Evolutionary conservation across 192 early-diverging fungal genomes (phyloP).

Genomic region (Mortierella antarctica): DNA sequence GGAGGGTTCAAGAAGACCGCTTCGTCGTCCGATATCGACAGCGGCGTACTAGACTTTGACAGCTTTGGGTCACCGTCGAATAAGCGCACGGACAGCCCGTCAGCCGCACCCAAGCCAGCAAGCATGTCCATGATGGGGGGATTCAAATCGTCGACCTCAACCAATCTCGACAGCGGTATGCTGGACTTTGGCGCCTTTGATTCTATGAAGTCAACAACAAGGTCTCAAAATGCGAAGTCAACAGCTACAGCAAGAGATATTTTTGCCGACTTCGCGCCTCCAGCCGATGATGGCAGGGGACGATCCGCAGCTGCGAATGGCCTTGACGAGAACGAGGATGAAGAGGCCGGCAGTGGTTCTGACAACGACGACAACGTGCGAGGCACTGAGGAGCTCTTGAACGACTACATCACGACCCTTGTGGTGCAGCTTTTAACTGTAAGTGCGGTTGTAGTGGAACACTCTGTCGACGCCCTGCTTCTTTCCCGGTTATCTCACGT

Average conservation of each 20-base stretch:
- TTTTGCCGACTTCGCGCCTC: slow-evolving; percentile 30
- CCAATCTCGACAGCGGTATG: slow-evolving; percentile 40
- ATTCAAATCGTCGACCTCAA: slow-evolving; percentile 11
- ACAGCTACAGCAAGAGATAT: slow-evolving; percentile 16
- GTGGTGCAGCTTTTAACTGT: slow-evolving; percentile 50
- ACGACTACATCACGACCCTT: slow-evolving; percentile 47
- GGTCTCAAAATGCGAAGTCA: background rate
- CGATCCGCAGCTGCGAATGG: background rate
- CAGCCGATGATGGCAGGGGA: slow-evolving; percentile 13
- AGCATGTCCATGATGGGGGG: slow-evolving; percentile 46
- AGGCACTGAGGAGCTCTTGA: slow-evolving; percentile 42
- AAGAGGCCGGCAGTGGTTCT: background rate
- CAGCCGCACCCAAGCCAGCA: slow-evolving; percentile 1
- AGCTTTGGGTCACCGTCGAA: slow-evolving; percentile 14
- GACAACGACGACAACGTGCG: slow-evolving; percentile 19
- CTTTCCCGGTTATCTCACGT: background rate
- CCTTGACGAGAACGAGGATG: background rate
- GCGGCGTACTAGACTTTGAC: slow-evolving; percentile 39
- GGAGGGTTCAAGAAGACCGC: slow-evolving; percentile 4
- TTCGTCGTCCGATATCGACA: slow-evolving; percentile 8
- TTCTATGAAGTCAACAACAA: slow-evolving; percentile 16
- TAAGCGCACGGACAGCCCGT: background rate
- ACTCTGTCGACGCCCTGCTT: background rate
- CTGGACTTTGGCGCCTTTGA: slow-evolving; percentile 41
- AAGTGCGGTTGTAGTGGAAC: background rate